Percentiles rank a stretch among this genome's conserved stretches.
These are phyloP conservation scores for Wickerhamiella bombiphila DNA, from an alignment of 805 yeast species.

Conservation along the genomic window DNA sequence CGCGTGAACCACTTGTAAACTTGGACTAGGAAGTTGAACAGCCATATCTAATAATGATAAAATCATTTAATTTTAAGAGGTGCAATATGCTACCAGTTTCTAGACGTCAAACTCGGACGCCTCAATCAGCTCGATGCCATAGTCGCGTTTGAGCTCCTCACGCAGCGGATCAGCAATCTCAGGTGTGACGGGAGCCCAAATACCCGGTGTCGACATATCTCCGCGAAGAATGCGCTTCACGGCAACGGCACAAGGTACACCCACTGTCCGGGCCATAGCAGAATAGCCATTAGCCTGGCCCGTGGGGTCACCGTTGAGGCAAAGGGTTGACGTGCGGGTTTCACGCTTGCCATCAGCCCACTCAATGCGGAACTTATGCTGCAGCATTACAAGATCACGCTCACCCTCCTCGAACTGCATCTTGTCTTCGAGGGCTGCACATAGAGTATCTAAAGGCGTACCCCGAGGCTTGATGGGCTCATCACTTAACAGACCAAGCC, in stretches of 20 bases:
- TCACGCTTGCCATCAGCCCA: conserved; percentile 89
- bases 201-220: conserved; percentile 60
- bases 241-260: conserved; percentile 98
- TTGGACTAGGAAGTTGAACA: background rate
- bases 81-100: too few relatives aligned
- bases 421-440: conserved; percentile 88
- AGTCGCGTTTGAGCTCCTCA: conserved; percentile 79
- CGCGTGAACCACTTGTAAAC: background rate
- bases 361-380: conserved; percentile 95
- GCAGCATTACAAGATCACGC: conserved; percentile 87
- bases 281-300: conserved; percentile 67
- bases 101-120: conserved; percentile 25
- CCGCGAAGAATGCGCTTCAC: conserved; percentile 75
- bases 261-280: conserved; percentile 96
- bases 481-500: conserved; percentile 87
- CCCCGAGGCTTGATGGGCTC: conserved; percentile 71
- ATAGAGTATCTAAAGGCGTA: conserved; percentile 87
- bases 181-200: conserved; percentile 84
- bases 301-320: conserved; percentile 73
- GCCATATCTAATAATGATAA: too few relatives aligned
- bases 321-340: conserved; percentile 87
- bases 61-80: too few relatives aligned
- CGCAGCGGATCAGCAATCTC: conserved; percentile 83
- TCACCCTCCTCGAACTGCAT: conserved; percentile 95
- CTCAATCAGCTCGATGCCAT: conserved; percentile 77